These are phyloP conservation scores for Pterocarpus santalinus DNA, from an alignment of 306 rosid species.

Conservation along the genomic window DNA sequence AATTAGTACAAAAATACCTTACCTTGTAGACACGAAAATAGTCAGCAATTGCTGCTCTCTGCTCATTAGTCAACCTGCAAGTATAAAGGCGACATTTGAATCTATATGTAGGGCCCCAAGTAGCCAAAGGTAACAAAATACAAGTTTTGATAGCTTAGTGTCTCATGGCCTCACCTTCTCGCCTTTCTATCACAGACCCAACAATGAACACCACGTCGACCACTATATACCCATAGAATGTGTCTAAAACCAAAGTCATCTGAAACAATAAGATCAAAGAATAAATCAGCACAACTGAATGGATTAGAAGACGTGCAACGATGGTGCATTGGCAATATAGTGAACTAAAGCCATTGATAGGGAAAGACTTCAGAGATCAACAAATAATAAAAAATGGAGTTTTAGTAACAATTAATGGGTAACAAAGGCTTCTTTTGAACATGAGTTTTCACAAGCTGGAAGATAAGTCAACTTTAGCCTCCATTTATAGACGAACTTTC, in stretches of 20 bases:
- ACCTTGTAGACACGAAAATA: slow-evolving; percentile 93
- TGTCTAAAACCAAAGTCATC: slow-evolving; percentile 92
- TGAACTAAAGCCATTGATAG: slow-evolving; percentile 2
- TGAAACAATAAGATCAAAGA: slow-evolving; percentile 47
- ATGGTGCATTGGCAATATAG: not conserved
- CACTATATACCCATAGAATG: slow-evolving; percentile 95
- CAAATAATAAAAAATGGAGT: no score
- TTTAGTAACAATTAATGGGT: not conserved
- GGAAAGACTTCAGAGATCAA: not conserved
- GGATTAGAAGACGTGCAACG: slow-evolving; percentile 2
- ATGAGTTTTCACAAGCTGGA: not conserved
- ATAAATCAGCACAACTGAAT: slow-evolving; percentile 20
- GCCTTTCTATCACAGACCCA: slow-evolving; percentile 97
- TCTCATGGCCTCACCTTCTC: slow-evolving; percentile 67
- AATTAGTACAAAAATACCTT: slow-evolving; percentile 3
- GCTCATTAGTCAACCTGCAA: slow-evolving; percentile 83
- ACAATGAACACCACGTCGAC: slow-evolving; percentile 93
- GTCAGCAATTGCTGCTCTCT: slow-evolving; percentile 84
- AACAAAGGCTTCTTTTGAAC: not conserved
- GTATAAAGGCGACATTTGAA: slow-evolving; percentile 39
- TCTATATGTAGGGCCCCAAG: not conserved
- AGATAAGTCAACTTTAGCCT: not conserved
- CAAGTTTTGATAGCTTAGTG: slow-evolving; percentile 16
- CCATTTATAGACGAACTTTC: not conserved
- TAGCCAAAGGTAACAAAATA: slow-evolving; percentile 17